phyloP scores from a whole-genome alignment of 768 basidiomycete species.

The Lanmaoa rubissima region DNA sequence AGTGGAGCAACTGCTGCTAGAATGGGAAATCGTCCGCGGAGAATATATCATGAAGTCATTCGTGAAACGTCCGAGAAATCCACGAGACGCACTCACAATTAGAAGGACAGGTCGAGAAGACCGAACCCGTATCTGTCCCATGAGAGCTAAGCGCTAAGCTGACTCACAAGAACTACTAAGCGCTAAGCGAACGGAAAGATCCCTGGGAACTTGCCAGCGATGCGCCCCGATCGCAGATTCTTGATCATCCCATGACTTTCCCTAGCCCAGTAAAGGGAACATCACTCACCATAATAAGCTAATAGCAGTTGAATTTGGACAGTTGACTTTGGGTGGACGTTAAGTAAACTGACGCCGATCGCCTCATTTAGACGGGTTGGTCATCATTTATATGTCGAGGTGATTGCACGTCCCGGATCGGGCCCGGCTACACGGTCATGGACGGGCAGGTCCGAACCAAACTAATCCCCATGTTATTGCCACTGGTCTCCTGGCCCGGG shows the following conservation, averaged over 20 bases:
- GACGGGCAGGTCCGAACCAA: too few species aligned
- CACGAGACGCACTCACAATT: not conserved
- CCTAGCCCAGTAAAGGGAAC: not conserved
- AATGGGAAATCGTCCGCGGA: not conserved
- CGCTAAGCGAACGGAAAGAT: not conserved
- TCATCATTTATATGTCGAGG: too few species aligned
- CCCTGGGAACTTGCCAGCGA: not conserved
- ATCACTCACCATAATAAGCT: not conserved
- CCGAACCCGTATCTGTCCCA: not conserved
- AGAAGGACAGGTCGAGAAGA: not conserved
- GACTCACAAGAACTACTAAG: too few species aligned
- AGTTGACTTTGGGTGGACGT: not conserved
- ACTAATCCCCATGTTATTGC: too few species aligned
- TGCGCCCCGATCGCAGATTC: not conserved
- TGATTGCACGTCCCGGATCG: not conserved
- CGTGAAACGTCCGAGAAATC: not conserved
- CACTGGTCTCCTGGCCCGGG: too few species aligned
- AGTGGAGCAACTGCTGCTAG: not conserved
- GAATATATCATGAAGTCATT: not conserved
- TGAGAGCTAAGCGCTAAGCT: not conserved
- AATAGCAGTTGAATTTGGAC: too few species aligned
- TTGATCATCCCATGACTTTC: not conserved
- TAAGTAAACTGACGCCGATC: too few species aligned
- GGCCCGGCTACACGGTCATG: too few species aligned
- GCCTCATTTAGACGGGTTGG: too few species aligned